Percentiles rank a stretch among this genome's conserved stretches.
Conservation (phyloP, 2,329 filamentous ascomycete species). For the Macrophomina pseudophaseolina region DNA sequence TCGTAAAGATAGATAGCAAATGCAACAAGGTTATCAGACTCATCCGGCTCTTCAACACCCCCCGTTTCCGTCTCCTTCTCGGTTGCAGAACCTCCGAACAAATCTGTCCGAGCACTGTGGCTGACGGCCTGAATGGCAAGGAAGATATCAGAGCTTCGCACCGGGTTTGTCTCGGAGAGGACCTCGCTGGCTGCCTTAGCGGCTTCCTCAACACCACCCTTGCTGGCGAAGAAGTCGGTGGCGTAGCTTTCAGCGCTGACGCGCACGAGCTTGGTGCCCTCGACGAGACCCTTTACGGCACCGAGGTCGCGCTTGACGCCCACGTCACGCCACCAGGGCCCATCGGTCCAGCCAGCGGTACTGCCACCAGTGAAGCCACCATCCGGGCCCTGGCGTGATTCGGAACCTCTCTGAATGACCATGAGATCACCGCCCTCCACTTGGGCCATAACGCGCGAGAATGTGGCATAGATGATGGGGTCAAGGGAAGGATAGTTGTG, state of each 20-base stretch:
- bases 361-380: slow-evolving; percentile 56
- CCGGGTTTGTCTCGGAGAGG: slow-evolving; percentile 83
- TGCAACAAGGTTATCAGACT: slow-evolving; percentile 67
- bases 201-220: slow-evolving; percentile 80
- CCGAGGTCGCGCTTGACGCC: slow-evolving; percentile 76
- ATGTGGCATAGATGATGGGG: slow-evolving; percentile 87
- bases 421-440: slow-evolving; percentile 95
- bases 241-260: slow-evolving; percentile 89
- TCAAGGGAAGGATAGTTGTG: slow-evolving; percentile 93
- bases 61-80: slow-evolving; percentile 62
- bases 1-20: slow-evolving; percentile 85
- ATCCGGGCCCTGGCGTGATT: slow-evolving; percentile 72
- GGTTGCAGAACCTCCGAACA: slow-evolving; percentile 67
- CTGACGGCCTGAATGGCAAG: slow-evolving; percentile 88
- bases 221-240: slow-evolving; percentile 77
- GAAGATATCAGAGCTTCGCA: slow-evolving; percentile 93
- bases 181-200: slow-evolving; percentile 79
- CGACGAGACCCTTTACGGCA: slow-evolving; percentile 76
- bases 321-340: slow-evolving; percentile 90
- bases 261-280: slow-evolving; percentile 89
- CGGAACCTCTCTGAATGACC: slow-evolving; percentile 90
- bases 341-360: slow-evolving; percentile 81
- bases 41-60: slow-evolving; percentile 60
- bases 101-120: slow-evolving; percentile 64
- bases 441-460: slow-evolving; percentile 97